Evolutionary conservation across 768 basidiomycete genomes (phyloP), one percentile per base, ranked within the genome.

Genomic region (Amanita exitialis): DNA sequence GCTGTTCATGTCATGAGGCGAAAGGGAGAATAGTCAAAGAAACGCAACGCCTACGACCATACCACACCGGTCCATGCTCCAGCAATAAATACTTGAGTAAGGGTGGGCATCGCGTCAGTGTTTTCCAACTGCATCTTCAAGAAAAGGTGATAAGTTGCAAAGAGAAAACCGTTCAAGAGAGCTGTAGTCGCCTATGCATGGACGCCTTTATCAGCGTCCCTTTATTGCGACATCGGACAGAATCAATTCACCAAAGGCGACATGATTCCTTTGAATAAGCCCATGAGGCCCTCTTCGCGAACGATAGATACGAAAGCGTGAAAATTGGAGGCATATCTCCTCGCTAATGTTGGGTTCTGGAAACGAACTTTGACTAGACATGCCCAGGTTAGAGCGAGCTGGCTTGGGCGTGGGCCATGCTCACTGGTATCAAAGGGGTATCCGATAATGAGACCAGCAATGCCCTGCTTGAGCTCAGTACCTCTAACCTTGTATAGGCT

Each of bases 111-210:
- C 1, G 65, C 61, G 2, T 70, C 59, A 3, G 67, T 63, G 43
- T 65, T 59, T 1, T 75, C 69, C 4, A 80, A 67, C 61, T 92
- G 87, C 0, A 78, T 53, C 44, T 79, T 77, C 71, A 91, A 79
- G 47, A 92, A 74, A 61, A 86, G 80, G 18, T 83, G 79, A 68
- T 95, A 95, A 0, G 83, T 81, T 0, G 89, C 77, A 63, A 96
- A 95, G 3, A 94, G 80, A 12, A 91, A 70, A 10, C 92, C 91
- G 60, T 94, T 96, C 72, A 90, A 75, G 1, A 86, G 68, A 0
- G 88, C 86, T 20, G 78, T 76, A 2, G 82, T 78, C 1, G 79
- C 74, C 88, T 90, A 41, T 28, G n/a, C n/a, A n/a, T n/a, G n/a
- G n/a, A n/a, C n/a, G n/a, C n/a, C n/a, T n/a, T n/a, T n/a, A n/a